A percentile compares a stretch with the other conserved stretches of the same genome.
phyloP scores from a whole-genome alignment of 192 early-diverging fungal genomes.

The Backusella psychrophila region DNA sequence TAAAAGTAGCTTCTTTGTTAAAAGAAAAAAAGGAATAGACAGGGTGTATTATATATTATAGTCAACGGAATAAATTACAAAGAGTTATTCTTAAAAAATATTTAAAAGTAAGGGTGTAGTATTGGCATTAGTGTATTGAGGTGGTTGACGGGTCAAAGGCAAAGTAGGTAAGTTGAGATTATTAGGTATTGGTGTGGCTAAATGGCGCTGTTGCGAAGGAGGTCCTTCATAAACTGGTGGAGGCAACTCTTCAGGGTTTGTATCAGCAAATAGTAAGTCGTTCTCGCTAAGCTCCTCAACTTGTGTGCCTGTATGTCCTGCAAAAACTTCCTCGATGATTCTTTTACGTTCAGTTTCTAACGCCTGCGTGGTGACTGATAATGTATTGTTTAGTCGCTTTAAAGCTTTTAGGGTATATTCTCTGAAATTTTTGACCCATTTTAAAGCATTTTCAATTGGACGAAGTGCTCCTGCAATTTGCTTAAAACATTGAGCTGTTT shows the following conservation, averaged over 20 bases:
- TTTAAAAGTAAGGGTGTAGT: background rate
- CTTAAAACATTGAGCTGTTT: constrained; percentile 15
- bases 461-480: background rate
- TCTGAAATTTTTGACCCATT: constrained; percentile 28
- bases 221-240: constrained; percentile 30
- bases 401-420: constrained; percentile 27
- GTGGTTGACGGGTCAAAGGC: background rate
- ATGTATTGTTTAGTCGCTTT: background rate
- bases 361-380: background rate
- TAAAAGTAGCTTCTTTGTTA: background rate
- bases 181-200: background rate
- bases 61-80: background rate
- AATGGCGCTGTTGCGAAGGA: background rate
- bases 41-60: background rate
- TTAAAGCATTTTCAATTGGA: background rate
- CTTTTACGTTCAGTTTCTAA: constrained; percentile 10
- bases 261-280: background rate
- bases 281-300: background rate
- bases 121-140: background rate
- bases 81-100: background rate
- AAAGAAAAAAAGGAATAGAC: background rate
- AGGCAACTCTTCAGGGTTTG: background rate
- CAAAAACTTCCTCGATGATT: constrained; percentile 13
- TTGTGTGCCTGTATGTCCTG: background rate
- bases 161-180: background rate